phyloP scores from a whole-genome alignment of 2,329 filamentous ascomycete species.

The Curvularia lunata region DNA sequence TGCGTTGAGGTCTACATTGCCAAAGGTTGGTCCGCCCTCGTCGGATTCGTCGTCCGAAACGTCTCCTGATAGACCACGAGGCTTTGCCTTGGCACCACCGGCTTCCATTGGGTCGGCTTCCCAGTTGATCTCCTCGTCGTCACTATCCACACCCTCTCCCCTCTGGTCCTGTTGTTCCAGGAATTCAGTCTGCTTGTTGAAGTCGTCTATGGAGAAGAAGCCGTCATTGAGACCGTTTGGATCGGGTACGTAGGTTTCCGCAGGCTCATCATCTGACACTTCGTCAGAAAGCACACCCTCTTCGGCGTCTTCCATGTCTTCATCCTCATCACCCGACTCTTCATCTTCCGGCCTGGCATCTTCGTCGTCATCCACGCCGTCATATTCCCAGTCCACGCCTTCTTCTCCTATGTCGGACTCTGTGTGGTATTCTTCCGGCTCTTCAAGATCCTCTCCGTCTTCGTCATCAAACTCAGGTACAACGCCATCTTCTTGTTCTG shows the following conservation, averaged over 20 bases:
- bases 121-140: slow-evolving; percentile 85
- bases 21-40: slow-evolving; percentile 83
- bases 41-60: slow-evolving; percentile 66
- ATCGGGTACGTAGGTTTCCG: slow-evolving; percentile 70
- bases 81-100: slow-evolving; percentile 38
- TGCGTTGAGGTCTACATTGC: slow-evolving; percentile 75
- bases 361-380: slow-evolving; percentile 42
- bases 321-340: slow-evolving; percentile 41
- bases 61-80: slow-evolving; percentile 41
- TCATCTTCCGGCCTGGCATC: slow-evolving; percentile 36
- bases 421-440: slow-evolving; percentile 38
- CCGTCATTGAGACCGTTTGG: slow-evolving; percentile 90
- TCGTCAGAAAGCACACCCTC: slow-evolving; percentile 49
- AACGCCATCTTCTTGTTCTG: slow-evolving; percentile 35
- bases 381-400: slow-evolving; percentile 44
- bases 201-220: slow-evolving; percentile 97
- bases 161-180: slow-evolving; percentile 84
- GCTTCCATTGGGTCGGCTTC: slow-evolving; percentile 72
- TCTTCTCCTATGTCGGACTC: slow-evolving; percentile 41
- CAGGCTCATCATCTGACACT: slow-evolving; percentile 53
- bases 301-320: slow-evolving; percentile 43
- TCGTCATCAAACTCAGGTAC: slow-evolving; percentile 30
- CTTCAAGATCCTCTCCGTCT: slow-evolving; percentile 43
- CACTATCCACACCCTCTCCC: slow-evolving; percentile 77
- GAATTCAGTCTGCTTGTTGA: slow-evolving; percentile 91